These are phyloP conservation scores for Waitea zeae DNA, from an alignment of 1,284 basidiomycete genomes.

Conservation along the genomic window DNA sequence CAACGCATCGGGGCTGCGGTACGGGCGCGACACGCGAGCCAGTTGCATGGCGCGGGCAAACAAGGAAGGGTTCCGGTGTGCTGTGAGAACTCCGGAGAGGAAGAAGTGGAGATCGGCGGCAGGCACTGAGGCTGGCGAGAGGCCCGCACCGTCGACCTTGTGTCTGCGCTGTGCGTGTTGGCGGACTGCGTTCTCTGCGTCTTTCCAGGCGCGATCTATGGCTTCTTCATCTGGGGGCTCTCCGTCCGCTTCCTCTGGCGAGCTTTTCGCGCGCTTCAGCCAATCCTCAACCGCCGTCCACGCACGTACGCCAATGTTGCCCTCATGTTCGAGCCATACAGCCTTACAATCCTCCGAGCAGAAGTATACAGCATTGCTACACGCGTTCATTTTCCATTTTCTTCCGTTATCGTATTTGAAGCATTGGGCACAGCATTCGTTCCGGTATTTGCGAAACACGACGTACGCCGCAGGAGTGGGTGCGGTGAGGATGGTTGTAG, in stretches of 20 bases:
- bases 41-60: neutral
- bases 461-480: slow-evolving; percentile 2
- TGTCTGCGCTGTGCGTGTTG: too few species aligned
- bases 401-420: slow-evolving; percentile 7
- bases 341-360: slow-evolving; percentile 3
- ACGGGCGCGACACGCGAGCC: neutral
- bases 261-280: neutral
- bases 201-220: neutral
- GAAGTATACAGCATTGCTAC: neutral
- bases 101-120: neutral
- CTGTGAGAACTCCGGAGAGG: neutral
- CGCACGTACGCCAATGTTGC: slow-evolving; percentile 2
- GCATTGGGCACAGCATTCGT: slow-evolving; percentile 10
- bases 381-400: neutral
- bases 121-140: neutral
- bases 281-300: slow-evolving; percentile 4
- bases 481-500: neutral
- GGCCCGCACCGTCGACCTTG: neutral
- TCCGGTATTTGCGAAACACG: slow-evolving; percentile 7
- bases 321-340: neutral
- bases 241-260: neutral
- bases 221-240: neutral
- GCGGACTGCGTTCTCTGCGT: neutral
- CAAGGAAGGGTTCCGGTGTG: neutral
- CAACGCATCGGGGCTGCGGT: neutral